Conservation (phyloP, 1,139 yeast genomes). For the Keqinozyma sinolaborantium region DNA sequence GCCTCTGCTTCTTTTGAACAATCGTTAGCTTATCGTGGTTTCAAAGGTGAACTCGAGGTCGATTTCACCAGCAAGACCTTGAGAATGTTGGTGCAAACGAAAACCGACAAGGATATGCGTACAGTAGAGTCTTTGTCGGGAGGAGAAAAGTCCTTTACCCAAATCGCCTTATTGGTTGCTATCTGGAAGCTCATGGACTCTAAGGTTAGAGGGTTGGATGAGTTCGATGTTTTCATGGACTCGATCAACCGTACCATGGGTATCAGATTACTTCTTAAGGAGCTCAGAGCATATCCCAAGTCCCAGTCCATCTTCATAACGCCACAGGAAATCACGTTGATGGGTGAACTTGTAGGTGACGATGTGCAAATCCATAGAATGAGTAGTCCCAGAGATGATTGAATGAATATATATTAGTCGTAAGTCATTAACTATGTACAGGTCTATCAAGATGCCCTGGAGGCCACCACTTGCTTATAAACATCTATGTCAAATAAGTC, state of each 20-base stretch:
- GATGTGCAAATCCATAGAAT: constrained; percentile 74
- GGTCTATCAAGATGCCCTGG: neutral
- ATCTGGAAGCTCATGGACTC: constrained; percentile 94
- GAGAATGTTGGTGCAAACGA: constrained; percentile 58
- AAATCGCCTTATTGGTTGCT: constrained; percentile 80
- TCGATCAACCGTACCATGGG: constrained; percentile 84
- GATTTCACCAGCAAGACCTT: constrained; percentile 52
- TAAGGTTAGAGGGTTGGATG: constrained; percentile 85
- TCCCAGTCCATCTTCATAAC: constrained; percentile 92
- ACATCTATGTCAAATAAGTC: constrained; percentile 28
- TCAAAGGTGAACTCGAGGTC: constrained; percentile 67
- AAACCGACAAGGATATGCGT: constrained; percentile 55
- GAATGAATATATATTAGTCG: too few relatives aligned
- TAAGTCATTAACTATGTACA: too few relatives aligned
- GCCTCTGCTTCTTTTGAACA: constrained; percentile 49
- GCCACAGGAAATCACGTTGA: constrained; percentile 85
- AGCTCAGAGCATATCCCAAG: constrained; percentile 57
- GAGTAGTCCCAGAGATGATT: constrained; percentile 46
- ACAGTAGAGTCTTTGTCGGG: constrained; percentile 88
- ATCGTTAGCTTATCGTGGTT: constrained; percentile 66
- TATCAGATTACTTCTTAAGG: constrained; percentile 67
- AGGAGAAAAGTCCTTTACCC: constrained; percentile 94
- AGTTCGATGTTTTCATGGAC: constrained; percentile 98
- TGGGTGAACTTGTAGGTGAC: constrained; percentile 59
- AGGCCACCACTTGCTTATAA: constrained; percentile 26